Evolutionary conservation across 805 yeast species (phyloP).

Genomic region (Candida germanica): DNA sequence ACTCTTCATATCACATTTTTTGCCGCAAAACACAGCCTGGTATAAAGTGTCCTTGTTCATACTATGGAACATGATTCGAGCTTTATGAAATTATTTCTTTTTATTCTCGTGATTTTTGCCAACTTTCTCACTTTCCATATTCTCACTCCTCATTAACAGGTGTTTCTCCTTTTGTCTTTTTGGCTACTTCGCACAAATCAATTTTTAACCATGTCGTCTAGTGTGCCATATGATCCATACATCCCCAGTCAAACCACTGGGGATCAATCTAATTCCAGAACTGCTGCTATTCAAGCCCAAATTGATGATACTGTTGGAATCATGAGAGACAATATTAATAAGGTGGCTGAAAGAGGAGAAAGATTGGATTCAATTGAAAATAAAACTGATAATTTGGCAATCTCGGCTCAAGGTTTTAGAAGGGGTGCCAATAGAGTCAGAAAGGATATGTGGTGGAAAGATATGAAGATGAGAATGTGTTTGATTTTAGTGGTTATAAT

Average conservation of each 20-base stretch:
- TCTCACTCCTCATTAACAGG: background rate
- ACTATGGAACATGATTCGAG: too few species aligned
- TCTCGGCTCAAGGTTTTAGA: constrained; percentile 90
- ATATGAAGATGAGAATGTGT: constrained; percentile 93
- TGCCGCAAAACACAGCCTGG: too few species aligned
- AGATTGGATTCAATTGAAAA: constrained; percentile 88
- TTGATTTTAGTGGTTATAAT: constrained; percentile 73
- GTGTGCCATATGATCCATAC: constrained; percentile 84
- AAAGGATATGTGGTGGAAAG: constrained; percentile 99
- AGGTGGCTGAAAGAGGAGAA: constrained; percentile 93
- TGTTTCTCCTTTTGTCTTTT: background rate
- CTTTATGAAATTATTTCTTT: too few species aligned
- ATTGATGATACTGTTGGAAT: constrained; percentile 95
- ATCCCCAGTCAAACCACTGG: constrained; percentile 61
- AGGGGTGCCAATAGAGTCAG: constrained; percentile 96
- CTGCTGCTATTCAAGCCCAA: constrained; percentile 86
- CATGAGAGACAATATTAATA: constrained; percentile 95
- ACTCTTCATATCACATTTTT: background rate
- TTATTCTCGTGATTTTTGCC: too few species aligned
- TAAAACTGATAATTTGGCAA: constrained; percentile 89
- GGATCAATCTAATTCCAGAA: constrained; percentile 52
- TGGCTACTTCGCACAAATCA: background rate
- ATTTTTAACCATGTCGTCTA: constrained; percentile 55
- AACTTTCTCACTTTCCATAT: background rate
- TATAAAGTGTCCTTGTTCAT: too few species aligned